Percentiles rank a stretch among this genome's conserved stretches.
Conservation (phyloP, 2,329 filamentous ascomycete species). For the Clarireedia homoeocarpa region DNA sequence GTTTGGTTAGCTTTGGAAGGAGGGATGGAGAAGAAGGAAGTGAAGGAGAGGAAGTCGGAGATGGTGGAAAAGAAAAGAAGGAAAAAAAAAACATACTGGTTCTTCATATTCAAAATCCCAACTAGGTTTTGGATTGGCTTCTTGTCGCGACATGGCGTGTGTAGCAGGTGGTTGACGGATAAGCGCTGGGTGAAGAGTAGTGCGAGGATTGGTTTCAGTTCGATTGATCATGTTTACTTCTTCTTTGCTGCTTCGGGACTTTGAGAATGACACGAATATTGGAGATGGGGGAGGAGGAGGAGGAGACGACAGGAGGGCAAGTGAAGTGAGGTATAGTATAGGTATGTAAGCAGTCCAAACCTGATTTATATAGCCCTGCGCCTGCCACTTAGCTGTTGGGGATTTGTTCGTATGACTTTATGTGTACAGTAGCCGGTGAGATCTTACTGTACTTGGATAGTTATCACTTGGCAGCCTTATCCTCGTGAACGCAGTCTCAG, state of each 20-base stretch:
- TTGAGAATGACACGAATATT: no score
- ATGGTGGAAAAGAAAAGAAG: background rate
- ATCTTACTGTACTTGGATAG: no score
- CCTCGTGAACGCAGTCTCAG: no score
- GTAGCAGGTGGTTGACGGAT: conserved; percentile 6
- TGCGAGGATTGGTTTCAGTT: background rate
- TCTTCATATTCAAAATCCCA: conserved; percentile 1
- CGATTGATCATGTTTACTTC: background rate
- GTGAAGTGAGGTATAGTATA: no score
- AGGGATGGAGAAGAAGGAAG: background rate
- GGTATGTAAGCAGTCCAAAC: no score
- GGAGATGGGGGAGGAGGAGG: no score
- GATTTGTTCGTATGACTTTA: no score
- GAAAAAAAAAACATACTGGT: background rate
- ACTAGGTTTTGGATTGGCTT: background rate
- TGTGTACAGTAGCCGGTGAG: no score
- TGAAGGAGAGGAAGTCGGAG: background rate
- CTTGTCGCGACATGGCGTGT: background rate
- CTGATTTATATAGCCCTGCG: no score
- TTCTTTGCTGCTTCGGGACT: background rate
- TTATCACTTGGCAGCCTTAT: no score
- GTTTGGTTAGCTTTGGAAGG: background rate
- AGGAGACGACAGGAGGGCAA: no score
- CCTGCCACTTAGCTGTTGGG: no score
- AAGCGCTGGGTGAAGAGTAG: conserved; percentile 4